These are phyloP conservation scores for Teratosphaeria gauchensis DNA, from an alignment of 2,329 filamentous ascomycete species.

Conservation along the genomic window DNA sequence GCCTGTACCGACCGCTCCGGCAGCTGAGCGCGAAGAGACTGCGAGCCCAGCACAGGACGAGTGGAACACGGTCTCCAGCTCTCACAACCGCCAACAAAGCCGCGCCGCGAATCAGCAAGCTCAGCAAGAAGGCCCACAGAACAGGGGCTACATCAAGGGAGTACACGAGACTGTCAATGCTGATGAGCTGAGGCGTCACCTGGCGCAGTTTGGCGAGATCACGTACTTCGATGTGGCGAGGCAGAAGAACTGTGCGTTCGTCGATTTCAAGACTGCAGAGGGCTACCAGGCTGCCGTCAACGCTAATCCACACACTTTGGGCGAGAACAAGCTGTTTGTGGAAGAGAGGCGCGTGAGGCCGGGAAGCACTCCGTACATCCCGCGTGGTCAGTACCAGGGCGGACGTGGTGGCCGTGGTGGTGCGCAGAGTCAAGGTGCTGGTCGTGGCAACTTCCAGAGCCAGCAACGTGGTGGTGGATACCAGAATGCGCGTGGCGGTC, in stretches of 20 bases:
- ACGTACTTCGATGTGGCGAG: slow-evolving; percentile 56
- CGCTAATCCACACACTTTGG: slow-evolving; percentile 78
- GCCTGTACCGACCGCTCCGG: slow-evolving; percentile 23
- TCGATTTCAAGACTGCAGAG: slow-evolving; percentile 75
- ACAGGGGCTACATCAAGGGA: slow-evolving; percentile 88
- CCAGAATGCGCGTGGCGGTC: slow-evolving; percentile 43
- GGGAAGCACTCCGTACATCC: slow-evolving; percentile 26
- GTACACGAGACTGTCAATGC: slow-evolving; percentile 81
- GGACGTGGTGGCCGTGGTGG: slow-evolving; percentile 39
- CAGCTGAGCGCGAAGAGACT: slow-evolving; percentile 25
- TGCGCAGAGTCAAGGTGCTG: slow-evolving; percentile 45
- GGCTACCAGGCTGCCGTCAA: slow-evolving; percentile 74
- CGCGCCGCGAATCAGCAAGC: slow-evolving; percentile 45
- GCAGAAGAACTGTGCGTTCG: slow-evolving; percentile 91
- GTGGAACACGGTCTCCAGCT: slow-evolving; percentile 77
- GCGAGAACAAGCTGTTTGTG: slow-evolving; percentile 71
- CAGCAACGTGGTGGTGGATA: slow-evolving; percentile 43
- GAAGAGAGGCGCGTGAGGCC: slow-evolving; percentile 69
- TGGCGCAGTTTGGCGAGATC: slow-evolving; percentile 60
- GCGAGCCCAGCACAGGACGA: slow-evolving; percentile 51
- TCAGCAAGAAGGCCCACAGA: slow-evolving; percentile 57
- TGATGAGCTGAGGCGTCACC: slow-evolving; percentile 57
- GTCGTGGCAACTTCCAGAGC: slow-evolving; percentile 56
- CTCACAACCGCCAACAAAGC: slow-evolving; percentile 75
- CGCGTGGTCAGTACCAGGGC: slow-evolving; percentile 30